Percentiles rank a stretch among this genome's conserved stretches.
Evolutionary conservation across 164 flowering plant species (phyloP).

Genomic region (Chloranthus sessilifolius): DNA sequence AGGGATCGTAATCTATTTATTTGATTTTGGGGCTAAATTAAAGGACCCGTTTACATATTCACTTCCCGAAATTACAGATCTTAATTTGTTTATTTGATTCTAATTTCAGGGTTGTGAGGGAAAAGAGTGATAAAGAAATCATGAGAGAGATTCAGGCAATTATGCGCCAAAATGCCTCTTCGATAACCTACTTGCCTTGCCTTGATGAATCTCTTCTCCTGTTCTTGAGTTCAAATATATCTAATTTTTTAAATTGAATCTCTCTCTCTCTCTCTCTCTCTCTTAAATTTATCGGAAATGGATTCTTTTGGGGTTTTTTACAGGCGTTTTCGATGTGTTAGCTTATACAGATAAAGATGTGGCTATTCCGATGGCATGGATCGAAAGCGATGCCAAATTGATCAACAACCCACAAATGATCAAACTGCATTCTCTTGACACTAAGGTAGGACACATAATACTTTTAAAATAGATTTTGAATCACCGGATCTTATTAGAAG

Average conservation of each 20-base stretch:
- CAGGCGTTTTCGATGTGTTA: constrained; percentile 95
- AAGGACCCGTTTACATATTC: too few species aligned
- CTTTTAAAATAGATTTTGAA: too few species aligned
- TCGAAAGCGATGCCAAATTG: constrained; percentile 93
- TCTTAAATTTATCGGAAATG: not conserved
- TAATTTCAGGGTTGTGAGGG: constrained; percentile 68
- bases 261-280: too few species aligned
- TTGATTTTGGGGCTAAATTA: too few species aligned
- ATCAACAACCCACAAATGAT: constrained; percentile 95
- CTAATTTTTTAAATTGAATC: too few species aligned
- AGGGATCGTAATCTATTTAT: too few species aligned
- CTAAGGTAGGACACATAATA: constrained; percentile 80
- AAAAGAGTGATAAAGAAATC: constrained; percentile 96
- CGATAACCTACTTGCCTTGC: constrained; percentile 94
- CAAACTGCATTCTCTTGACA: constrained; percentile 91
- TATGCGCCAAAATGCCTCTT: constrained; percentile 91
- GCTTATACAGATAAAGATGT: constrained; percentile 91
- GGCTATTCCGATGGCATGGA: constrained; percentile 89
- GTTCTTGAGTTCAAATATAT: too few species aligned
- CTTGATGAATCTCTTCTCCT: constrained; percentile 61
- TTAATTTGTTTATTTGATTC: constrained; percentile 1
- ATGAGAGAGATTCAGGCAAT: constrained; percentile 99
- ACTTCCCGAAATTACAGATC: too few species aligned
- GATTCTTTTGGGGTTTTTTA: constrained; percentile 1
- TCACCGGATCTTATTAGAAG: too few species aligned